phyloP scores from a whole-genome alignment of 164 flowering plant genomes.

The Euptelea pleiosperma region DNA sequence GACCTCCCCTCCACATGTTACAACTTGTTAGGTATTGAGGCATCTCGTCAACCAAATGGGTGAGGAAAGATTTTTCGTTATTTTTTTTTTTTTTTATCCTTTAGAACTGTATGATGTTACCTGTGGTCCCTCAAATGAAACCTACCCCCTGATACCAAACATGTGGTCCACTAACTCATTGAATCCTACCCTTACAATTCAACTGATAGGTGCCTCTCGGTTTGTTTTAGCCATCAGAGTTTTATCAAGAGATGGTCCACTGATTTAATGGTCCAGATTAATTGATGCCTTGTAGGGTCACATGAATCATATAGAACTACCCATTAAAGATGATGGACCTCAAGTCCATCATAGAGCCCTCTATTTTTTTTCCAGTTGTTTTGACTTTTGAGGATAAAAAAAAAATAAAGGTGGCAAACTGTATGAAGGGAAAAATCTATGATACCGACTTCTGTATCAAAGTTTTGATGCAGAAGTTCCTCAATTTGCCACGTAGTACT shows the following conservation, averaged over 20 bases:
- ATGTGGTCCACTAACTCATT: constrained; percentile 10
- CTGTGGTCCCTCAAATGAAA: constrained; percentile 9
- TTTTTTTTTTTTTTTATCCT: too few species aligned
- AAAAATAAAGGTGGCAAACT: too few species aligned
- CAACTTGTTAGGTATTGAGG: too few species aligned
- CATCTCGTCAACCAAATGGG: too few species aligned
- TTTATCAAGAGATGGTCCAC: constrained; percentile 3
- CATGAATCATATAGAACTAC: neutral
- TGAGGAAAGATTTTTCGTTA: too few species aligned
- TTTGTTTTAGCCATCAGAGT: neutral
- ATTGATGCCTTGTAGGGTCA: neutral
- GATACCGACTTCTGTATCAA: too few species aligned
- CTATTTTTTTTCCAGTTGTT: neutral
- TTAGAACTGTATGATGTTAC: constrained; percentile 5
- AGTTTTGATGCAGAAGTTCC: too few species aligned
- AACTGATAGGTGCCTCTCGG: too few species aligned
- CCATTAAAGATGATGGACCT: neutral
- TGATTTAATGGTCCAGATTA: neutral
- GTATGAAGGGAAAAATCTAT: too few species aligned
- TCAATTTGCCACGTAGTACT: too few species aligned
- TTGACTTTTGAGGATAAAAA: too few species aligned
- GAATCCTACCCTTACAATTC: neutral
- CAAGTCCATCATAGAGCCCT: neutral
- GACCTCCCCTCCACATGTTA: too few species aligned
- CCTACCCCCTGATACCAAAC: constrained; percentile 9